Conservation (phyloP, 331 rosid species). For the Pyracantha coccinea region DNA sequence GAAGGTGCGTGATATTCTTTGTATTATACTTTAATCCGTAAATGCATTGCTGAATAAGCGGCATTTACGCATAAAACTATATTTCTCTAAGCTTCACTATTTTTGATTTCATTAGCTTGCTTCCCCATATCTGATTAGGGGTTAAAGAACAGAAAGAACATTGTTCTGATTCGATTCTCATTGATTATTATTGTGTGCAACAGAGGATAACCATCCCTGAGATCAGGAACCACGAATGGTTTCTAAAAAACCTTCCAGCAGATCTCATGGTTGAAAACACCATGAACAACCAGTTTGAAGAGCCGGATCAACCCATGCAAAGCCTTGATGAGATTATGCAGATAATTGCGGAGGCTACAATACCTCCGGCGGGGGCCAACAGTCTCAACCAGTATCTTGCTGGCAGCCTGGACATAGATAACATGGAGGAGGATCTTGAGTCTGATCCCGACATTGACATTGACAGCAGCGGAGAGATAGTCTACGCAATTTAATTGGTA, state of each 20-base stretch:
- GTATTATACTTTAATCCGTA: not conserved
- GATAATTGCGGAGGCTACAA: constrained; percentile 73
- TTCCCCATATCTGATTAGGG: not conserved
- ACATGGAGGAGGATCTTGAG: constrained; percentile 84
- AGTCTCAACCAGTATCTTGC: constrained; percentile 63
- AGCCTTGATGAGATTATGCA: constrained; percentile 82
- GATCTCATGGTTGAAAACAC: constrained; percentile 63
- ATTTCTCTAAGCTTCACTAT: not conserved
- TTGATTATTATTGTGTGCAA: not conserved
- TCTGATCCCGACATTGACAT: constrained; percentile 76
- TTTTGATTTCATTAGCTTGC: not conserved
- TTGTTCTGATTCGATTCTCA: constrained; percentile 5
- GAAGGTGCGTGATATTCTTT: constrained; percentile 29
- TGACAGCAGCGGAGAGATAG: constrained; percentile 91
- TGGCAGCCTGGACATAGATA: constrained; percentile 82
- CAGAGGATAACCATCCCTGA: constrained; percentile 92
- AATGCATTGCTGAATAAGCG: not conserved
- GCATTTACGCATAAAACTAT: not conserved
- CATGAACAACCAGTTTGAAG: constrained; percentile 50
- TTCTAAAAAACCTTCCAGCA: constrained; percentile 77
- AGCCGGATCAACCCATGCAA: constrained; percentile 88
- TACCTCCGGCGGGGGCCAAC: constrained; percentile 73
- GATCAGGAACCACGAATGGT: constrained; percentile 90
- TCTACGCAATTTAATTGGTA: constrained; percentile 63
- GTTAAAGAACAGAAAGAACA: not conserved